Conservation (phyloP, 192 early-diverging fungal species). For the Coemansia sp. region DNA sequence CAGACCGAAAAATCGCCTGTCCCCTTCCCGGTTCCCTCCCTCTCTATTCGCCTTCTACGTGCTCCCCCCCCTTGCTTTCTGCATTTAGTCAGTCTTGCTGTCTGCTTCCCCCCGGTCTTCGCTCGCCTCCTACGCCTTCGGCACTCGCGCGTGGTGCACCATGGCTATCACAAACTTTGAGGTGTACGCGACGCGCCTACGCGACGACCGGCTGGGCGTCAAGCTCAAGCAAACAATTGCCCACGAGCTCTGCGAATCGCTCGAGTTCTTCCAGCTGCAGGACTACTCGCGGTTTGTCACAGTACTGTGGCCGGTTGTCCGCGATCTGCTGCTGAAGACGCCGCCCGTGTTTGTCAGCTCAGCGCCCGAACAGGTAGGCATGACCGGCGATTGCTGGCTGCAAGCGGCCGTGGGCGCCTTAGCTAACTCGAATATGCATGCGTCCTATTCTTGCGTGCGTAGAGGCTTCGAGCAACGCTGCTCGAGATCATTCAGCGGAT, state of each 20-base stretch:
- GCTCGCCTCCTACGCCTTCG: too few relatives aligned
- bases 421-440: background rate
- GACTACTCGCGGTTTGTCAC: conserved; percentile 77
- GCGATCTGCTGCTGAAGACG: conserved; percentile 63
- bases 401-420: background rate
- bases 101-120: too few relatives aligned
- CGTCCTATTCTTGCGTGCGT: conserved; percentile 3
- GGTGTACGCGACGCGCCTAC: conserved; percentile 50
- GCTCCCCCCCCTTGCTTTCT: too few relatives aligned
- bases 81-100: too few relatives aligned
- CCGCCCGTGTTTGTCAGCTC: conserved; percentile 69
- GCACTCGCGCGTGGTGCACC: too few relatives aligned
- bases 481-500: conserved; percentile 92
- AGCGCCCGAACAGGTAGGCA: conserved; percentile 61
- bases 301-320: conserved; percentile 78
- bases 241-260: conserved; percentile 80
- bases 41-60: too few relatives aligned
- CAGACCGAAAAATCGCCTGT: too few relatives aligned
- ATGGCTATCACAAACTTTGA: conserved; percentile 52
- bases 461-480: conserved; percentile 82
- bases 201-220: conserved; percentile 48
- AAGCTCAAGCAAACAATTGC: conserved; percentile 75
- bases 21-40: too few relatives aligned
- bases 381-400: background rate
- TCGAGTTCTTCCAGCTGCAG: conserved; percentile 81